Conservation (phyloP, 106 monocot species). For the Phalaenopsis aphrodite region DNA sequence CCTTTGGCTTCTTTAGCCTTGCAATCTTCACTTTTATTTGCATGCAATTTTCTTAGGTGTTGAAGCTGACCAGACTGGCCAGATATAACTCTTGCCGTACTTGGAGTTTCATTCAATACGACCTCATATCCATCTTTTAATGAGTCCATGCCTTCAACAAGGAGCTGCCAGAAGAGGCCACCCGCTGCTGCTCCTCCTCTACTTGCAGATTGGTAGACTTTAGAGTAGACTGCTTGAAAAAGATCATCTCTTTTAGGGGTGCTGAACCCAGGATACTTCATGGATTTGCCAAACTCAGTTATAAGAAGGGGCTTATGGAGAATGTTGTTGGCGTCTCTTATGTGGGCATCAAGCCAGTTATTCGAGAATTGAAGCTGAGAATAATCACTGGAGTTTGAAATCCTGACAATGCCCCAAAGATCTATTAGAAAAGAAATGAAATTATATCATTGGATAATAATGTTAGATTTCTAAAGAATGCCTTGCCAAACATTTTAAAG, state of each 20-base stretch:
- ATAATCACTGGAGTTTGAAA: slow-evolving; percentile 39
- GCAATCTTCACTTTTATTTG: slow-evolving; percentile 17
- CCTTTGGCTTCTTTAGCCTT: slow-evolving; percentile 24
- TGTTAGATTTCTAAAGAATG: background rate
- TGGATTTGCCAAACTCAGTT: slow-evolving; percentile 83
- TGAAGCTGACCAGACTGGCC: slow-evolving; percentile 35
- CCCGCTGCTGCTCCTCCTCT: slow-evolving; percentile 61
- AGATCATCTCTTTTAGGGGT: slow-evolving; percentile 43
- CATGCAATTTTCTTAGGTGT: slow-evolving; percentile 32
- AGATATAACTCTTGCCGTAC: slow-evolving; percentile 43
- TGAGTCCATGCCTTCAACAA: slow-evolving; percentile 64
- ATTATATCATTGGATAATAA: background rate
- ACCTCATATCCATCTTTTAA: slow-evolving; percentile 78
- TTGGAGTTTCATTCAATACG: slow-evolving; percentile 38
- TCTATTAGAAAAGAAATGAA: background rate
- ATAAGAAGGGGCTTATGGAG: slow-evolving; percentile 67
- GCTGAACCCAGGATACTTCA: slow-evolving; percentile 67
- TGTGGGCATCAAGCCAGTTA: slow-evolving; percentile 72
- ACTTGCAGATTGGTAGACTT: slow-evolving; percentile 69
- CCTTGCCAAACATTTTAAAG: no score
- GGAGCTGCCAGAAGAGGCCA: slow-evolving; percentile 84
- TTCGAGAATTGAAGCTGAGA: slow-evolving; percentile 53
- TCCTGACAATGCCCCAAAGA: slow-evolving; percentile 27
- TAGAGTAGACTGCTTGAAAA: slow-evolving; percentile 47
- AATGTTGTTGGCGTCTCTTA: slow-evolving; percentile 37